These are phyloP conservation scores for Lactifluus piperatus DNA, from an alignment of 768 basidiomycete species.

Conservation along the genomic window DNA sequence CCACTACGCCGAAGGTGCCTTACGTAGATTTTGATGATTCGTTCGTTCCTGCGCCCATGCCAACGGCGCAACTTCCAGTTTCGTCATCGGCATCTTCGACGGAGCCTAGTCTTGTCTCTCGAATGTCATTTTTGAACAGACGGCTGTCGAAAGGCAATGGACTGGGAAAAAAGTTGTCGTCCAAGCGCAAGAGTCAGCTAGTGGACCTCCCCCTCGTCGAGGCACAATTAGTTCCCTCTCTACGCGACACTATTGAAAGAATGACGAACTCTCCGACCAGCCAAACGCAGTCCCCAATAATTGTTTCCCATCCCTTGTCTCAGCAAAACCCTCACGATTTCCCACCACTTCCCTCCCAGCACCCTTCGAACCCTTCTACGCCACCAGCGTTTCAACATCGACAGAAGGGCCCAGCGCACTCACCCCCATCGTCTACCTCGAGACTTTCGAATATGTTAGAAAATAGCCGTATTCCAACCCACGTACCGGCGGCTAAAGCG, in stretches of 20 bases:
- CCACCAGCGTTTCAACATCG: slow-evolving; percentile 9
- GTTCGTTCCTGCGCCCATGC: slow-evolving; percentile 1
- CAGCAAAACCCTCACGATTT: not conserved
- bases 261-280: slow-evolving; percentile 43
- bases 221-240: slow-evolving; percentile 54
- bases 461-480: slow-evolving; percentile 15
- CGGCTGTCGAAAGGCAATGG: slow-evolving; percentile 7
- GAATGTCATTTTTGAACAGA: slow-evolving; percentile 17
- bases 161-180: slow-evolving; percentile 2
- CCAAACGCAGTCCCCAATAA: slow-evolving; percentile 1
- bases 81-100: slow-evolving; percentile 17
- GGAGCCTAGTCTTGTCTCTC: slow-evolving; percentile 15
- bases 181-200: slow-evolving; percentile 34
- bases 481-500: not conserved
- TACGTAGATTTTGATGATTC: not conserved
- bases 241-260: slow-evolving; percentile 62
- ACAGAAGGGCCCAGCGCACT: not conserved
- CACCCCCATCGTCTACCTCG: not conserved
- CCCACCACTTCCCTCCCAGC: not conserved
- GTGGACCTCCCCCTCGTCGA: slow-evolving; percentile 53
- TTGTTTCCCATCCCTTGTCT: not conserved
- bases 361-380: slow-evolving; percentile 1
- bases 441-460: not conserved
- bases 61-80: slow-evolving; percentile 12
- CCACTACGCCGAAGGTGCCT: not conserved